Evolutionary conservation across 164 flowering plant species (phyloP).

Genomic region (Umbilicus rupestris): DNA sequence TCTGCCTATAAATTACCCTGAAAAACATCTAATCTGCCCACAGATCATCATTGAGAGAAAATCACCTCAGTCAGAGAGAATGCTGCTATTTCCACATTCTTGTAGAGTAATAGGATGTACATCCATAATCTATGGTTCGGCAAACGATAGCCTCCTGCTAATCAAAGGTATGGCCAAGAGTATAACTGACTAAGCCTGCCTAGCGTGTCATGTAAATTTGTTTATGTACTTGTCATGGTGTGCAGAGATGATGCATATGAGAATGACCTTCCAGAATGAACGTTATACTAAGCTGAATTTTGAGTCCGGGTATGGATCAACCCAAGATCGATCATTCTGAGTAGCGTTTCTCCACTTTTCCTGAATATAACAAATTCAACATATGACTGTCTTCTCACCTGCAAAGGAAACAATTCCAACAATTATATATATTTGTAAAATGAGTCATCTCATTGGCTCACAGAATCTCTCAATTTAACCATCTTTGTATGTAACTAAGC

Average conservation of each 20-base stretch:
- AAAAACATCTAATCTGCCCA: too few species aligned
- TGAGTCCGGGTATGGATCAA: conserved; percentile 30
- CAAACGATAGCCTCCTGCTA: too few species aligned
- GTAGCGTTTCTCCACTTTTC: conserved; percentile 39
- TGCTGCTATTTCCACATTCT: too few species aligned
- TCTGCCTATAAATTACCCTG: too few species aligned
- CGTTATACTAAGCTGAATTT: background rate
- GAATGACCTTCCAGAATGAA: background rate
- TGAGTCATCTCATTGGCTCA: background rate
- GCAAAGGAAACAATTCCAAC: conserved; percentile 12
- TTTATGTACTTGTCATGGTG: background rate
- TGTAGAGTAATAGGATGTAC: too few species aligned
- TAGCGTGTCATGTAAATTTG: background rate
- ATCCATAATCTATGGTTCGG: too few species aligned
- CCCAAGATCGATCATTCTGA: conserved; percentile 35
- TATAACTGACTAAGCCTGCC: background rate
- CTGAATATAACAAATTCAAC: conserved; percentile 31
- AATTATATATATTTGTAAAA: background rate
- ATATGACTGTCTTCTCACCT: conserved; percentile 49
- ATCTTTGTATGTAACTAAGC: too few species aligned
- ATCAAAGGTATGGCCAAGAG: background rate
- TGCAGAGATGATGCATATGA: background rate
- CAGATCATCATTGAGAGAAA: too few species aligned
- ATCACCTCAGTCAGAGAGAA: too few species aligned
- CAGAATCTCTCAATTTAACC: too few species aligned